A percentile compares a stretch with the other conserved stretches of the same genome.
Evolutionary conservation across 768 basidiomycete species (phyloP).

Genomic region (Naganishia vaughanmartiniae): DNA sequence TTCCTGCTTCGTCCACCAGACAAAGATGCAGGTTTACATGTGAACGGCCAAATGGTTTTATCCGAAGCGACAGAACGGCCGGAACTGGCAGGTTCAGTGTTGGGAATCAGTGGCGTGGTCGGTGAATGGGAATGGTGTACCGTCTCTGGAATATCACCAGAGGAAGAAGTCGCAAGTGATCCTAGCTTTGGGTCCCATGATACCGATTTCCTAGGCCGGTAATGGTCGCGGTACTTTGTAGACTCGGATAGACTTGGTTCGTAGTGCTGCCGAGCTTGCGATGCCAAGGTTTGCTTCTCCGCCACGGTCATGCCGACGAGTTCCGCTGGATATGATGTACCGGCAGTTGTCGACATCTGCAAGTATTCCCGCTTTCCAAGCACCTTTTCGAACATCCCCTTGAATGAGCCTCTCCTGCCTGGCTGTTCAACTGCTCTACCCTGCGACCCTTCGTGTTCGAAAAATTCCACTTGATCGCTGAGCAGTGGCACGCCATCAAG

Average conservation of each 20-base stretch:
- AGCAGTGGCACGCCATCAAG: conserved; percentile 13
- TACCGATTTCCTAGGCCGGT: neutral
- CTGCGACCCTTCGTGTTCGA: neutral
- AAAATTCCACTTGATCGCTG: conserved; percentile 9
- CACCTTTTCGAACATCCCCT: conserved; percentile 2
- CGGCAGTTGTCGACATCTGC: too few species aligned
- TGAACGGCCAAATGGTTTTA: conserved; percentile 15
- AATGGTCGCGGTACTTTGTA: neutral
- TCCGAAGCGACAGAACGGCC: neutral
- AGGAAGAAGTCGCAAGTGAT: conserved; percentile 1
- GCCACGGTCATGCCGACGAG: neutral
- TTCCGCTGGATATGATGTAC: neutral
- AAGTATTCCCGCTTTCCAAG: neutral
- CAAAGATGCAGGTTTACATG: neutral
- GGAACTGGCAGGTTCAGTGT: neutral
- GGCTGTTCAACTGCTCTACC: neutral
- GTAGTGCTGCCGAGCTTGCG: conserved; percentile 4
- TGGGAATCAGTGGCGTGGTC: neutral
- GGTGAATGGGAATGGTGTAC: neutral
- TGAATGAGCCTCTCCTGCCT: neutral
- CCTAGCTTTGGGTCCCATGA: conserved; percentile 12
- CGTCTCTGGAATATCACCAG: neutral
- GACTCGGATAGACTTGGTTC: neutral
- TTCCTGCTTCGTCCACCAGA: neutral
- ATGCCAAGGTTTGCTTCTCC: conserved; percentile 1